phyloP scores from a whole-genome alignment of 164 flowering plant genomes.

The Houttuynia cordata region DNA sequence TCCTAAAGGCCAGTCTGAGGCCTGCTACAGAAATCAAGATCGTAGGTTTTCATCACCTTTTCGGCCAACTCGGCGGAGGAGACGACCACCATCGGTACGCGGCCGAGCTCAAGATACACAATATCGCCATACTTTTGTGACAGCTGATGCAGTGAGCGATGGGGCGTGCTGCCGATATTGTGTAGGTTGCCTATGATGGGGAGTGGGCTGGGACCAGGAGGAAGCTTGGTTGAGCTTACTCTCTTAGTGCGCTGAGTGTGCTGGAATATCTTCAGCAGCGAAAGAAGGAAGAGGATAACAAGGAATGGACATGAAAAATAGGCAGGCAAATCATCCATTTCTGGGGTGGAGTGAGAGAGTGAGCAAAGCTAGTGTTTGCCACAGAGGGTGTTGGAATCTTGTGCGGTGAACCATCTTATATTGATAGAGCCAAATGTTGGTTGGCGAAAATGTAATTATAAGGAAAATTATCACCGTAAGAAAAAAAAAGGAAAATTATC shows the following conservation, averaged over 20 bases:
- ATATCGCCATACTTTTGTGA: conserved; percentile 2
- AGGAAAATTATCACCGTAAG: too few species aligned
- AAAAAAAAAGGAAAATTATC: too few species aligned
- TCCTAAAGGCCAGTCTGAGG: background rate
- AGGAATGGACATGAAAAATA: background rate
- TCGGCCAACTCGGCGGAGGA: conserved; percentile 4
- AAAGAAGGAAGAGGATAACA: background rate
- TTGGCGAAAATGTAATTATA: too few species aligned
- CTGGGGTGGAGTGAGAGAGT: too few species aligned
- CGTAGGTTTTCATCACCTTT: conserved; percentile 1
- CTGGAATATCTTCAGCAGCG: background rate
- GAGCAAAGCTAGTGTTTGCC: too few species aligned
- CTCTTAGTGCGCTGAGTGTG: background rate
- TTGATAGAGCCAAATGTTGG: too few species aligned
- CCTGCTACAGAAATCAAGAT: background rate
- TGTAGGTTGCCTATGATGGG: background rate
- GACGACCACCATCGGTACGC: background rate
- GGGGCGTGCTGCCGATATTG: background rate
- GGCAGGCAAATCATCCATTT: too few species aligned
- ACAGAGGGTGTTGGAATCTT: too few species aligned
- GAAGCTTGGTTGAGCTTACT: background rate
- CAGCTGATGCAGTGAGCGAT: background rate
- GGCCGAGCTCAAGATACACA: conserved; percentile 1
- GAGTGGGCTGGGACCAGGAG: background rate
- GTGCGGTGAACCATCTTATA: too few species aligned